phyloP scores from a whole-genome alignment of 345 rosid species.

The Salix udensis region DNA sequence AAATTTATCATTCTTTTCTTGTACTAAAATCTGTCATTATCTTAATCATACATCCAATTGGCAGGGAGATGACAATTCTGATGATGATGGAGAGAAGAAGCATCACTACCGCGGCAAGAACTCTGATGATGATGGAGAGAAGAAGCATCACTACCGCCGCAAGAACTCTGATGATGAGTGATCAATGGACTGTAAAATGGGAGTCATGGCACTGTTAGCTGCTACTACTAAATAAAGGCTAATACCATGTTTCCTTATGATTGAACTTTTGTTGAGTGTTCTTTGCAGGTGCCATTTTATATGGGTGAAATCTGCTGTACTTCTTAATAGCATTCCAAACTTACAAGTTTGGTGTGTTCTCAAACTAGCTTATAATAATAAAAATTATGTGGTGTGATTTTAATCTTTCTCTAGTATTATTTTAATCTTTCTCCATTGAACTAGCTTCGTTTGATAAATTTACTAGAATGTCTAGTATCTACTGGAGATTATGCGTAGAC shows the following conservation, averaged over 20 bases:
- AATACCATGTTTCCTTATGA: slow-evolving; percentile 24
- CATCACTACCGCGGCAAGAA: slow-evolving; percentile 52
- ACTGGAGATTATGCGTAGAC: too few relatives aligned
- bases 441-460: too few relatives aligned
- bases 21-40: neutral
- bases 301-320: too few relatives aligned
- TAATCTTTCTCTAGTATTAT: neutral
- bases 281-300: neutral
- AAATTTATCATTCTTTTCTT: neutral
- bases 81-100: slow-evolving; percentile 45
- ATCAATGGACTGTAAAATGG: slow-evolving; percentile 18
- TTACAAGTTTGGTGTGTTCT: neutral
- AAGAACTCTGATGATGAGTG: slow-evolving; percentile 57
- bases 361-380: too few relatives aligned
- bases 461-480: too few relatives aligned
- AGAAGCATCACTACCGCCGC: slow-evolving; percentile 56
- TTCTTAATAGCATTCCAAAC: neutral
- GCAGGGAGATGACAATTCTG: slow-evolving; percentile 61
- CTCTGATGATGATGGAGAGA: slow-evolving; percentile 59
- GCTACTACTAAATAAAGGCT: slow-evolving; percentile 44
- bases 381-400: neutral
- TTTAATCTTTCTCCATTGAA: too few relatives aligned
- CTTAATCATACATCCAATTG: slow-evolving; percentile 7
- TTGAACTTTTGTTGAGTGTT: neutral
- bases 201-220: slow-evolving; percentile 26